These are phyloP conservation scores for Cephalotrichum gorgonifer DNA, from an alignment of 2,329 filamentous ascomycete genomes.

Conservation along the genomic window DNA sequence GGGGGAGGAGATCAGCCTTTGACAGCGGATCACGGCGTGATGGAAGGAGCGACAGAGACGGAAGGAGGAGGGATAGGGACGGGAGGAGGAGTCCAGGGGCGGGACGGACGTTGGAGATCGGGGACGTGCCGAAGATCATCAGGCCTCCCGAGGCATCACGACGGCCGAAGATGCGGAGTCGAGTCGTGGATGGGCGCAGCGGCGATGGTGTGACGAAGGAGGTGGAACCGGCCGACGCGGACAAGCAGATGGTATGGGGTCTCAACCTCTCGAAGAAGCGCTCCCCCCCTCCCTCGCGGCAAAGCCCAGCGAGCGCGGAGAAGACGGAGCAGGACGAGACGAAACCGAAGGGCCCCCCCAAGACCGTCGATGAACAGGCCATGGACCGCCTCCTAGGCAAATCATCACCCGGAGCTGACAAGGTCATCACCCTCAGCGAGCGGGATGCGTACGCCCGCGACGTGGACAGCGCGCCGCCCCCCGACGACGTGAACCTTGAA, in stretches of 20 bases:
- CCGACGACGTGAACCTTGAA: conserved; percentile 74
- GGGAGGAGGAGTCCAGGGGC: neutral
- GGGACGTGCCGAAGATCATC: conserved; percentile 7
- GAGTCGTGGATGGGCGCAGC: neutral
- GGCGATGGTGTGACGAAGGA: conserved; percentile 11
- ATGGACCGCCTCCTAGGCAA: conserved; percentile 57
- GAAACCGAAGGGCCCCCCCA: conserved; percentile 7
- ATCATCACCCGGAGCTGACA: conserved; percentile 22
- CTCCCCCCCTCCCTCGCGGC: neutral
- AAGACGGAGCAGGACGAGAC: conserved; percentile 7
- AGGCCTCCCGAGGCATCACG: conserved; percentile 6
- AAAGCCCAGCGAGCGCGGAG: conserved; percentile 6
- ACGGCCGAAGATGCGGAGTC: conserved; percentile 8
- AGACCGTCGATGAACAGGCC: conserved; percentile 39
- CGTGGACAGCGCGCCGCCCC: conserved; percentile 60
- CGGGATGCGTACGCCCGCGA: conserved; percentile 61
- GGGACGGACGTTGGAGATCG: neutral
- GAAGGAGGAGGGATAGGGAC: neutral
- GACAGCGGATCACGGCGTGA: conserved; percentile 2
- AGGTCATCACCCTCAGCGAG: conserved; percentile 47
- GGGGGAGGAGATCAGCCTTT: conserved; percentile 7
- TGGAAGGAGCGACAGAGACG: conserved; percentile 1
- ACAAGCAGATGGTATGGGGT: conserved; percentile 46
- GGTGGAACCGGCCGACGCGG: conserved; percentile 30
- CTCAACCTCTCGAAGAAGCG: conserved; percentile 16